Base-by-base conservation (phyloP, 106 monocot genomes). In the Dendrobium huoshanense region DNA sequence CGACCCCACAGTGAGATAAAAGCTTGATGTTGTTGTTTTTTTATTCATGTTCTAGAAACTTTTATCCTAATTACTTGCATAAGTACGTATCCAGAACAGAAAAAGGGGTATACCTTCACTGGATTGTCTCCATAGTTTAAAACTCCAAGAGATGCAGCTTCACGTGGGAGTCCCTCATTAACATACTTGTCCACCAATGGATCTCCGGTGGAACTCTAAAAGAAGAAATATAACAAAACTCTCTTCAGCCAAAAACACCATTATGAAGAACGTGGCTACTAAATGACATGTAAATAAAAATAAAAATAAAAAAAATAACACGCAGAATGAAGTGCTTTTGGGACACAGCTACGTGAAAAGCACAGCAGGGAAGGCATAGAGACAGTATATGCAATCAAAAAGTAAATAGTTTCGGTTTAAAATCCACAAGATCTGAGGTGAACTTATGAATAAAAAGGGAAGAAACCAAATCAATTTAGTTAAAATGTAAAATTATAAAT, bases 81-180 rank as follows among this genome's bases (percentile, higher is more conserved):
- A 56, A 11, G 56, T 56, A 16, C 61, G n/a, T 61, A 22, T 2
- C 3, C 19, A n/a, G n/a, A 22, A 70, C 29, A 70, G 0, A 70
- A 70, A 70, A 70, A 37, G 24, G 33, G 4, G 15, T 70, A 37
- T 89, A 94, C 98, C 92, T 99, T 95, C 22, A 86, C 51, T 16
- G 98, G 92, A 79, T 99, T 90, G 59, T 99, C 98, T 73, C 98
- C 98, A 75, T 88, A 99, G 75, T 93, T 95, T 19, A 85, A 73
- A 81, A 99, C 91, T 65, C 92, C 98, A 80, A 95, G 83, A 42
- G 94, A 85, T 13, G 91, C 93, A 72, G 98, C 89, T 87, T 99
- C 98, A 27, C 88, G 91, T 43, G 86, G 75, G 84, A 93, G 88
- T 64, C 92, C 95, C 45, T 86, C 83, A 8, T 87, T 77, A 40